These are phyloP conservation scores for Aspergillus hortae DNA, from an alignment of 2,329 filamentous ascomycete genomes.

Conservation along the genomic window DNA sequence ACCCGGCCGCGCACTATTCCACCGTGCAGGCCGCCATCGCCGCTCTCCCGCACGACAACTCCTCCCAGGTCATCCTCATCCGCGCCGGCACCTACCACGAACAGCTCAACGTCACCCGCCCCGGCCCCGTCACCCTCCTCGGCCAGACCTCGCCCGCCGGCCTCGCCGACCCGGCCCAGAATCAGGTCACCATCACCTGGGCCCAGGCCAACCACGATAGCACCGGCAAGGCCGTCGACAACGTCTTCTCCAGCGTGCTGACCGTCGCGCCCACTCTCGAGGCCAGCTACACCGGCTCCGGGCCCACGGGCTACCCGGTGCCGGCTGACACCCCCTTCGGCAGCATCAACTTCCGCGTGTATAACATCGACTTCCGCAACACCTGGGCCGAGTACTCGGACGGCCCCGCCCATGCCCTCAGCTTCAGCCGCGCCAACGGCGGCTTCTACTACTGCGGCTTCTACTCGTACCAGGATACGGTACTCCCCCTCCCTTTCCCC, in stretches of 20 bases:
- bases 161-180: conserved; percentile 46
- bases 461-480: conserved; percentile 67
- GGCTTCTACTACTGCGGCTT: conserved; percentile 66
- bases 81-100: conserved; percentile 60
- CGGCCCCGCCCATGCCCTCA: conserved; percentile 59
- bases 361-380: conserved; percentile 66
- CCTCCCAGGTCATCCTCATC: conserved; percentile 55
- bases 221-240: conserved; percentile 47
- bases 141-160: conserved; percentile 49
- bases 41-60: conserved; percentile 45
- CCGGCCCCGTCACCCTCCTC: conserved; percentile 58
- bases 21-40: conserved; percentile 49
- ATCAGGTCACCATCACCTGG: conserved; percentile 58
- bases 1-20: conserved; percentile 23
- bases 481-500: conserved; percentile 7
- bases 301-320: conserved; percentile 60
- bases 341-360: conserved; percentile 60
- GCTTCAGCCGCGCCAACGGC: conserved; percentile 60
- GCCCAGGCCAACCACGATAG: conserved; percentile 51
- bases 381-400: conserved; percentile 51
- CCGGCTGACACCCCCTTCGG: conserved; percentile 61
- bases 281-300: conserved; percentile 58
- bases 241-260: conserved; percentile 60
- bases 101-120: conserved; percentile 63
- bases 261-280: conserved; percentile 63